These are phyloP conservation scores for Mycosarcoma maydis DNA, from an alignment of 1,284 basidiomycete genomes.

Conservation along the genomic window DNA sequence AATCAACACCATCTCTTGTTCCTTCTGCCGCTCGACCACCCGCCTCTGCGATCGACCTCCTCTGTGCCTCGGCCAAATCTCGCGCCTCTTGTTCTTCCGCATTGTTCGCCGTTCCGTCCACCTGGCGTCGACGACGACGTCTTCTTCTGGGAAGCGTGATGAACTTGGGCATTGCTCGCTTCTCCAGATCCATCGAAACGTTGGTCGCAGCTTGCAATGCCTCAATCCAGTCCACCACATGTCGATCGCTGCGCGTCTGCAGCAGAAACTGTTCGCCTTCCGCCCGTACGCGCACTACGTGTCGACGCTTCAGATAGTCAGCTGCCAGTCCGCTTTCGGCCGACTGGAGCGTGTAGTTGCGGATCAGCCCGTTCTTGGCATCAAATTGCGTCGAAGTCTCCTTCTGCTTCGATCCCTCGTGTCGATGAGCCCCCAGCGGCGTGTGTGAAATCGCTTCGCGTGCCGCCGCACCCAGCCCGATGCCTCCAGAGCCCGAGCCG, in stretches of 20 bases:
- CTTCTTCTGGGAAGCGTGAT: conserved; percentile 64
- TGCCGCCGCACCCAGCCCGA: conserved; percentile 37
- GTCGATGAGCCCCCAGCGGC: conserved; percentile 19
- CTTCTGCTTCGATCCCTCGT: conserved; percentile 9
- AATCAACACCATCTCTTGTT: neutral
- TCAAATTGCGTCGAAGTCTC: conserved; percentile 23
- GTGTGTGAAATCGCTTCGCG: conserved; percentile 46
- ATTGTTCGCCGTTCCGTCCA: conserved; percentile 34
- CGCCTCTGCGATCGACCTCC: conserved; percentile 54
- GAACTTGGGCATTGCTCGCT: conserved; percentile 72
- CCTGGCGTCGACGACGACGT: conserved; percentile 49
- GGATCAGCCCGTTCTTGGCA: conserved; percentile 67
- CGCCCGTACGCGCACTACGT: conserved; percentile 90
- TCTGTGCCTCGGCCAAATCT: conserved; percentile 59
- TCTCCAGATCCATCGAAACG: conserved; percentile 88
- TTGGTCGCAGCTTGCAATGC: conserved; percentile 93
- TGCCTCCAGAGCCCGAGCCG: conserved; percentile 23
- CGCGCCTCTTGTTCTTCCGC: conserved; percentile 50
- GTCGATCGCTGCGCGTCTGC: conserved; percentile 84
- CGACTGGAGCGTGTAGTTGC: conserved; percentile 83
- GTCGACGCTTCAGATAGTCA: conserved; percentile 91
- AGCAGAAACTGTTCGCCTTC: conserved; percentile 97
- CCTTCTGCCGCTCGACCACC: conserved; percentile 8
- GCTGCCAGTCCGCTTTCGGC: conserved; percentile 93
- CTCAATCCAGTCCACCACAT: conserved; percentile 96